Evolutionary conservation across 495 filamentous ascomycete species (phyloP).

Genomic region (Xylaria cubensis): DNA sequence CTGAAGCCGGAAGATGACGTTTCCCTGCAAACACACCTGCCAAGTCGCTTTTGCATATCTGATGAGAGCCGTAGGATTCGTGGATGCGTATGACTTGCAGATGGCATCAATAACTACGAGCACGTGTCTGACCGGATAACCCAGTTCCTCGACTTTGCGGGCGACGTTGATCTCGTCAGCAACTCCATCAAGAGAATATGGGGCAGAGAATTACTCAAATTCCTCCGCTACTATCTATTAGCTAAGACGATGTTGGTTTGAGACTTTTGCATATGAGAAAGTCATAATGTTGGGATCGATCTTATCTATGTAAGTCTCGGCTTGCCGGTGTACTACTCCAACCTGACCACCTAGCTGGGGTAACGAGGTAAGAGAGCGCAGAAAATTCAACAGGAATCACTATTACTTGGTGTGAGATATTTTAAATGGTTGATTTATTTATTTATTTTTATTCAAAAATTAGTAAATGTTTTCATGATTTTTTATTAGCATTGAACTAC

Average conservation of each 20-base stretch:
- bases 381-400: neutral
- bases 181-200: neutral
- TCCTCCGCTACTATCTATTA: neutral
- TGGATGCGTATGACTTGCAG: constrained; percentile 19
- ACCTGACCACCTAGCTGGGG: neutral
- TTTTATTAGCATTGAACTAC: neutral
- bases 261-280: constrained; percentile 1
- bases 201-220: neutral
- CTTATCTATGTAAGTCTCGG: constrained; percentile 15
- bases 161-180: constrained; percentile 20
- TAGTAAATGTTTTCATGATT: neutral
- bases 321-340: constrained; percentile 6
- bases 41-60: constrained; percentile 16
- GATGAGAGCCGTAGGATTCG: constrained; percentile 10
- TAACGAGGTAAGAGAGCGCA: neutral
- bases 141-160: constrained; percentile 9
- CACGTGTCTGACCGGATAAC: constrained; percentile 10
- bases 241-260: constrained; percentile 7
- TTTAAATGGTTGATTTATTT: neutral
- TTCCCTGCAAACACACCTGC: neutral
- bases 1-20: constrained; percentile 5
- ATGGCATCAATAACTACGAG: constrained; percentile 5
- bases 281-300: neutral
- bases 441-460: neutral
- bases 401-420: neutral